phyloP scores from a whole-genome alignment of 768 basidiomycete species.

The Russula emetica region DNA sequence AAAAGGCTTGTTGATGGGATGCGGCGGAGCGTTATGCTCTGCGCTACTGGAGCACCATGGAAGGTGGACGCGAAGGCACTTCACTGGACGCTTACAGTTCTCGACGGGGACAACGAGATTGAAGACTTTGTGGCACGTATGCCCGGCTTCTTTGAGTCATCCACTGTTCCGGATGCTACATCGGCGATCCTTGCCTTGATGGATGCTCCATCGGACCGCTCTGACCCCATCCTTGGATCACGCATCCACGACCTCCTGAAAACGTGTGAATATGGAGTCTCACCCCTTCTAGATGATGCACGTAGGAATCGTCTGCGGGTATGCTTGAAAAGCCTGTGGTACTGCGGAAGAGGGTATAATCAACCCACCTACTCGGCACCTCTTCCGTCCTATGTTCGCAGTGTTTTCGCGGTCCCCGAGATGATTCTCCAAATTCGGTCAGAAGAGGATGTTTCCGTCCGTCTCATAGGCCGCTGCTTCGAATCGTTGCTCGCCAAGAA shows the following conservation, averaged over 20 bases:
- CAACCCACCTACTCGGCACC: not conserved
- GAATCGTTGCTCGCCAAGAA: not conserved
- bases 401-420: not conserved
- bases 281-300: not conserved
- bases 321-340: conserved; percentile 11
- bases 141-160: conserved; percentile 7
- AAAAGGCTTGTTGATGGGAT: conserved; percentile 8
- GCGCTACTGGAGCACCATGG: not conserved
- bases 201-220: not conserved
- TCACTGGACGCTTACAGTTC: conserved; percentile 12
- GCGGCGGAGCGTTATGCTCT: not conserved
- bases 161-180: not conserved
- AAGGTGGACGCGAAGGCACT: not conserved
- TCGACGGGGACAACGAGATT: conserved; percentile 7
- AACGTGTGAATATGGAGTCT: not conserved
- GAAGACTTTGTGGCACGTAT: conserved; percentile 13
- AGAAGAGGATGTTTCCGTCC: not conserved
- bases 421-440: conserved; percentile 1
- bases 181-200: conserved; percentile 1
- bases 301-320: not conserved
- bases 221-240: conserved; percentile 1
- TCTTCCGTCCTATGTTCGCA: conserved; percentile 8
- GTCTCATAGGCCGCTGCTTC: conserved; percentile 5
- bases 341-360: not conserved
- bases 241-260: conserved; percentile 3